These are phyloP conservation scores for Phyllosticta paracitricarpa DNA, from an alignment of 2,329 filamentous ascomycete genomes.

Conservation along the genomic window DNA sequence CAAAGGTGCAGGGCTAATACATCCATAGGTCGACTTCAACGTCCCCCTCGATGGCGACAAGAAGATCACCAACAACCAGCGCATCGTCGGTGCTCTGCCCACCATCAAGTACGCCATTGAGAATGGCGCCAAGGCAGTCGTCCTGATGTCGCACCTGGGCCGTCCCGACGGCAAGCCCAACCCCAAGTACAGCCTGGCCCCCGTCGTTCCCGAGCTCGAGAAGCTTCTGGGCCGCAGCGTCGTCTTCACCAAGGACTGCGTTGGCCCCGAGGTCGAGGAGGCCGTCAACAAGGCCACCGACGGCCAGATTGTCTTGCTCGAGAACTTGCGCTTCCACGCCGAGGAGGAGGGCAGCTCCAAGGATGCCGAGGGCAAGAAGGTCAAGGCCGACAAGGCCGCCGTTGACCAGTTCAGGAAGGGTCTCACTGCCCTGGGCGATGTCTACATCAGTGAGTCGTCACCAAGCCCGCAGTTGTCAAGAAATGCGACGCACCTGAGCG, in stretches of 20 bases:
- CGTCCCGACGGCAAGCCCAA: constrained; percentile 86
- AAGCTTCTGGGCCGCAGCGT: constrained; percentile 78
- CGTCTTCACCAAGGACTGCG: constrained; percentile 80
- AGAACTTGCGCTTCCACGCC: constrained; percentile 96
- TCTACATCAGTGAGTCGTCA: constrained; percentile 75
- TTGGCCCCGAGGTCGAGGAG: constrained; percentile 82
- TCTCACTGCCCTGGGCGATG: constrained; percentile 84
- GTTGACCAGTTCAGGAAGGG: constrained; percentile 92
- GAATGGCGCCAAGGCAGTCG: constrained; percentile 79
- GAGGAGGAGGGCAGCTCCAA: constrained; percentile 97
- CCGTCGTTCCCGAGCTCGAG: constrained; percentile 83
- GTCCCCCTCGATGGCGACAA: constrained; percentile 88
- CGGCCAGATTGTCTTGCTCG: constrained; percentile 80
- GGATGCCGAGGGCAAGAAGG: constrained; percentile 90
- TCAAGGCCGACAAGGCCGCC: constrained; percentile 89
- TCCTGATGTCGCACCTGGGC: constrained; percentile 98
- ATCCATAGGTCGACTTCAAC: constrained; percentile 89
- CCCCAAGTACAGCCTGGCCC: constrained; percentile 88
- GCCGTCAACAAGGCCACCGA: constrained; percentile 72
- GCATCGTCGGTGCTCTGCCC: constrained; percentile 89
- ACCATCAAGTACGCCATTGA: constrained; percentile 93
- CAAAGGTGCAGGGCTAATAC: not conserved
- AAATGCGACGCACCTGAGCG: not conserved
- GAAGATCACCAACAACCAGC: constrained; percentile 96
- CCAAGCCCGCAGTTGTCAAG: not conserved